Evolutionary conservation across 2,329 filamentous ascomycete genomes (phyloP), one percentile per base, ranked within the genome.

Genomic region (Alternaria triticimaculans): DNA sequence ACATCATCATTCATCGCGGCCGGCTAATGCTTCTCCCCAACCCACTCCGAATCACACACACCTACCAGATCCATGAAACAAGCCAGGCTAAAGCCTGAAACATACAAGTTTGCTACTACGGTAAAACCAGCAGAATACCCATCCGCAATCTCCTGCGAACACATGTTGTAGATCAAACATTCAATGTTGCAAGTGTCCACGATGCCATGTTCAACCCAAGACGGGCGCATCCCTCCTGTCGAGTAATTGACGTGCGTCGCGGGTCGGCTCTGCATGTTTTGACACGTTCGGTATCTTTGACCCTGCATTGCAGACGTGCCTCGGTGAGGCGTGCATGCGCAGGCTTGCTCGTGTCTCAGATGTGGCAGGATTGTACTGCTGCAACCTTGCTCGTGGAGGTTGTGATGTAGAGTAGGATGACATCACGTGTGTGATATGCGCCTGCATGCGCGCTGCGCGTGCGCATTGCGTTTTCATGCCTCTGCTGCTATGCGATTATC

Each of bases 211-310:
- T 23, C 51, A 55, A 46, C 26, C 26, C 43, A 53, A 23, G 45
- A 50, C 30, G 55, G 28, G 18, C n/a, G 46, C 33, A 44, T 28
- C 30, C 45, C 46, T 55, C 58, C 50, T 69, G 66, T 58, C 64
- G 64, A 69, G 65, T 67, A 67, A 65, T 62, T 64, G 55, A 57
- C 65, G 55, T 67, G 62, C 65, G 30, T 62, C 59, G 54, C 59
- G 59, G 59, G 54, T 44, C 59, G 59, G 44, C 54, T 65, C 55
- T 65, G 64, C 56, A 54, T 41, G 41, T 43, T 30, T 50, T 55
- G 49, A 63, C 57, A 60, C 44, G 37, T 60, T 56, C 44, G 51
- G 44, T 44, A 44, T 56, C 43, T 44, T 25, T 50, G 43, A 41
- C 64, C 63, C 57, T 65, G 62, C 65, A 60, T 62, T 58, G 44